Conservation (phyloP, 176 grass and related monocot genomes). For the Oryza meridionalis region DNA sequence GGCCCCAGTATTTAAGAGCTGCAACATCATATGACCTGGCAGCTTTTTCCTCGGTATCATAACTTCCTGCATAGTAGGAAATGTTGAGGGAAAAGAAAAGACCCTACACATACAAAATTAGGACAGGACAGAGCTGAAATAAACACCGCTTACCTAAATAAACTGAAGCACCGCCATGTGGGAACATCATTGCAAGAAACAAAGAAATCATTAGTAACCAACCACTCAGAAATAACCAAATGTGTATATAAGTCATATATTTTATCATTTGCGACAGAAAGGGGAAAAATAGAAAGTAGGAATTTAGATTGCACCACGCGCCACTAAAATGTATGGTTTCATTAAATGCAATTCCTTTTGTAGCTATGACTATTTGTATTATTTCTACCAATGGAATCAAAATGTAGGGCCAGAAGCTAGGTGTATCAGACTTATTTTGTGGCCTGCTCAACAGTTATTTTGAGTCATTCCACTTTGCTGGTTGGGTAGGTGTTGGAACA, state of each 20-base stretch:
- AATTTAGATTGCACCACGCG: neutral
- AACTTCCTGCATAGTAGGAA: constrained; percentile 68
- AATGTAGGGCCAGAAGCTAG: neutral
- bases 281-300: neutral
- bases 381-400: constrained; percentile 7
- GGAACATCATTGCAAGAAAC: constrained; percentile 47
- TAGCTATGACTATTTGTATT: constrained; percentile 13
- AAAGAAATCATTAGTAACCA: constrained; percentile 53
- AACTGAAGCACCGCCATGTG: constrained; percentile 68
- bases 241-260: neutral
- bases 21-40: constrained; percentile 93
- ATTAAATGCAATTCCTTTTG: neutral
- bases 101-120: neutral
- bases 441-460: neutral
- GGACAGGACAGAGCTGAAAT: neutral
- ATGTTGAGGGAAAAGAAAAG: constrained; percentile 27
- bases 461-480: neutral
- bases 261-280: neutral
- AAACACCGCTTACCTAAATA: constrained; percentile 80
- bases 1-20: constrained; percentile 90
- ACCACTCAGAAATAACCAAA: constrained; percentile 25
- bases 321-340: neutral
- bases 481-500: neutral
- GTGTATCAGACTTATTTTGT: neutral
- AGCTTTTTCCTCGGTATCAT: constrained; percentile 88